These are phyloP conservation scores for Candida ficus DNA, from an alignment of 805 yeast genomes.

Conservation along the genomic window DNA sequence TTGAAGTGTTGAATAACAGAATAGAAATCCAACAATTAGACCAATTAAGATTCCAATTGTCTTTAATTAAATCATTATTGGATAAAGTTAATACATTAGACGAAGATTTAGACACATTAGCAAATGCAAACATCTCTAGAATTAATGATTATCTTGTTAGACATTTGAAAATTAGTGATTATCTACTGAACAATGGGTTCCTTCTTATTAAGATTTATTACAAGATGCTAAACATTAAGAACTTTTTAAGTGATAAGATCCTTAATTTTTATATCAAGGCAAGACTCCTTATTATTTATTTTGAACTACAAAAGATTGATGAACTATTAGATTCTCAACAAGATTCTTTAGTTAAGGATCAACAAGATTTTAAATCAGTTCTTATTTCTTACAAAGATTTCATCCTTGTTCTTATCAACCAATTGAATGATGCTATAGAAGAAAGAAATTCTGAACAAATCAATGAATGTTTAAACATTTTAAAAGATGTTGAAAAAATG, in stretches of 20 bases:
- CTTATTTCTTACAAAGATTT: conserved; percentile 51
- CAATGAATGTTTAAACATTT: conserved; percentile 62
- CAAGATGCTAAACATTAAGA: conserved; percentile 42
- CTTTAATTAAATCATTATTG: conserved; percentile 1
- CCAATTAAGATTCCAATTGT: conserved; percentile 5
- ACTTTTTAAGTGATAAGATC: conserved; percentile 45
- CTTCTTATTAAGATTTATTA: conserved; percentile 23
- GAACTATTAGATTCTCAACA: conserved; percentile 21
- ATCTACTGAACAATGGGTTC: conserved; percentile 19
- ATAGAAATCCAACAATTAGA: conserved; percentile 6
- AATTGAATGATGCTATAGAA: conserved; percentile 49
- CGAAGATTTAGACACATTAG: conserved; percentile 5
- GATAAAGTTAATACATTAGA: conserved; percentile 7
- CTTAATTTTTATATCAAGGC: conserved; percentile 61
- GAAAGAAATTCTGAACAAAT: conserved; percentile 51
- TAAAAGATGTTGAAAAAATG: conserved; percentile 70
- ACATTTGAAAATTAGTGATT: conserved; percentile 9
- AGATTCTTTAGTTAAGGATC: conserved; percentile 19
- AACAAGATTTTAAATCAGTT: conserved; percentile 35
- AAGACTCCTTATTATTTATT: conserved; percentile 58
- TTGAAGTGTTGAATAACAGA: conserved; percentile 5
- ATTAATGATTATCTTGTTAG: conserved; percentile 5
- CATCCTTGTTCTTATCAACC: conserved; percentile 52
- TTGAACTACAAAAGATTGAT: conserved; percentile 44
- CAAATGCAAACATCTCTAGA: background rate